Percentiles rank a stretch among this genome's conserved stretches.
Conservation (phyloP, 2,329 filamentous ascomycete genomes). For the Daldinia sp. region DNA sequence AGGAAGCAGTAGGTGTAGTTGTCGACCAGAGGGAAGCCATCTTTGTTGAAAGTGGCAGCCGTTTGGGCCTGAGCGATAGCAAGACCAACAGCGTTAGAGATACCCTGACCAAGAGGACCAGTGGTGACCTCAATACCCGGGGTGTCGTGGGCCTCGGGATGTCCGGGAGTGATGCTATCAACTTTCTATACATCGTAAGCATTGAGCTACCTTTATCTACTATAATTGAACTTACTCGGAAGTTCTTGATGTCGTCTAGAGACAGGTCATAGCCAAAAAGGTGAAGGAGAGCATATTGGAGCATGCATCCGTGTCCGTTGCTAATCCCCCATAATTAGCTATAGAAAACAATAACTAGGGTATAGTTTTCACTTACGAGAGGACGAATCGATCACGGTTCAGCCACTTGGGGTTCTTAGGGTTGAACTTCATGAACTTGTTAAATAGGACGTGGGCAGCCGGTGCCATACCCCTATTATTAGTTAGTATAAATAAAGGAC, state of each 20-base stretch:
- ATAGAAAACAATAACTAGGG: not conserved
- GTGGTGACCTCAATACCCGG: constrained; percentile 98
- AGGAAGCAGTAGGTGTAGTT: constrained; percentile 99
- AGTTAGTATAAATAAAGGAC: constrained; percentile 23
- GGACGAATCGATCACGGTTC: constrained; percentile 98
- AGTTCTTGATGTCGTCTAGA: constrained; percentile 93
- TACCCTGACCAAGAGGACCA: constrained; percentile 96
- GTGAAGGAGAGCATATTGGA: constrained; percentile 98
- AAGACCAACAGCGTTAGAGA: constrained; percentile 96
- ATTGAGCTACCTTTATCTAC: constrained; percentile 6
- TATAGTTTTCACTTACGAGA: constrained; percentile 79
- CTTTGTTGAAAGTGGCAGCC: constrained; percentile 94
- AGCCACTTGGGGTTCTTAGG: constrained; percentile 98
- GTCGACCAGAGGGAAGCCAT: constrained; percentile 88
- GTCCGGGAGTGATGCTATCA: constrained; percentile 87
- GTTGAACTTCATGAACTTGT: constrained; percentile 99
- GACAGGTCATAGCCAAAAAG: constrained; percentile 90
- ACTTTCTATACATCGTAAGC: constrained; percentile 56
- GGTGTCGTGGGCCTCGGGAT: constrained; percentile 96
- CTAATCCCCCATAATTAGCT: constrained; percentile 60
- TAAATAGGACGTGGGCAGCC: constrained; percentile 95
- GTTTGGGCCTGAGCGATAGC: constrained; percentile 96
- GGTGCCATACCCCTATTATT: constrained; percentile 82
- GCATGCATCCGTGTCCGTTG: constrained; percentile 99
- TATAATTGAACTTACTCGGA: constrained; percentile 77